phyloP scores from a whole-genome alignment of 305 asterid species.

The Fraxinus dipetala region DNA sequence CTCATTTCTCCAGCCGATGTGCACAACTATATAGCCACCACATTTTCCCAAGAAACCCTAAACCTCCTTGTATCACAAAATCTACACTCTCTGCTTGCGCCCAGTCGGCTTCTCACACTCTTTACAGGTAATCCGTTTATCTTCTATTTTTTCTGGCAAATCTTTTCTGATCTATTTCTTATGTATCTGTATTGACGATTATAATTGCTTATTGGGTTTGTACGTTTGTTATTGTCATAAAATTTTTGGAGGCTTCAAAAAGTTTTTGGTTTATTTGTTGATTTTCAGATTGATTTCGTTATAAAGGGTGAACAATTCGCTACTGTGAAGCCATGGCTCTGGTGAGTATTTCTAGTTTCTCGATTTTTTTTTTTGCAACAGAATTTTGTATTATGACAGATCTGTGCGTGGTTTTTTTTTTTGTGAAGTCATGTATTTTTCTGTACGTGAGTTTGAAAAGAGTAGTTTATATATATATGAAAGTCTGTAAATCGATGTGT shows the following conservation, averaged over 20 bases:
- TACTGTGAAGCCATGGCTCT: slow-evolving; percentile 59
- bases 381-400: slow-evolving; percentile 19
- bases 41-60: not conserved
- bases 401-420: slow-evolving; percentile 23
- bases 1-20: not conserved
- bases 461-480: not conserved
- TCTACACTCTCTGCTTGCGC: slow-evolving; percentile 17
- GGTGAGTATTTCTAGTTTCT: slow-evolving; percentile 39
- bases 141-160: not conserved
- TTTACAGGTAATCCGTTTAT: slow-evolving; percentile 10
- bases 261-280: not conserved
- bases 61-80: not conserved
- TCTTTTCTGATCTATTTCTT: slow-evolving; percentile 5
- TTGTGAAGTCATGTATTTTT: not conserved
- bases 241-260: not conserved
- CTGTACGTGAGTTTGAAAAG: not conserved
- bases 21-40: slow-evolving; percentile 19
- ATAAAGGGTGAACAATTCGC: slow-evolving; percentile 23
- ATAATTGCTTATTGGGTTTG: not conserved
- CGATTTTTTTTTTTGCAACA: not conserved
- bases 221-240: not conserved
- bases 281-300: slow-evolving; percentile 29
- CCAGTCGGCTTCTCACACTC: slow-evolving; percentile 29
- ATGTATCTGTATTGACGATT: not conserved
- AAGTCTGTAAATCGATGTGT: not conserved